Evolutionary conservation across 768 basidiomycete species (phyloP).

Genomic region (Phanerochaete sordida): DNA sequence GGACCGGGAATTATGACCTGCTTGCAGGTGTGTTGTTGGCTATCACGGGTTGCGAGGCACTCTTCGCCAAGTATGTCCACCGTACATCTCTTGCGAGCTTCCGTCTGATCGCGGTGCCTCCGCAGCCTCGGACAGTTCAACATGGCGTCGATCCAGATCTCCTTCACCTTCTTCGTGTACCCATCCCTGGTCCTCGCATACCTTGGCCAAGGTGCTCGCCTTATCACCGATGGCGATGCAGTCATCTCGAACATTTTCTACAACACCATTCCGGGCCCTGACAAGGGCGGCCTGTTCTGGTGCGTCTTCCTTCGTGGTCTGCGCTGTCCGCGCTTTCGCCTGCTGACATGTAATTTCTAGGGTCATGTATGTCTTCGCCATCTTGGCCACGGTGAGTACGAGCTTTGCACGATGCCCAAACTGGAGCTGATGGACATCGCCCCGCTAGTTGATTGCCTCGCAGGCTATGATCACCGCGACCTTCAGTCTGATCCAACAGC

Average conservation of each 20-base stretch:
- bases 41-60: slow-evolving; percentile 67
- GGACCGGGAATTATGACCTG: slow-evolving; percentile 56
- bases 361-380: slow-evolving; percentile 58
- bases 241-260: slow-evolving; percentile 61
- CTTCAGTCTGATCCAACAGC: slow-evolving; percentile 60
- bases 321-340: neutral
- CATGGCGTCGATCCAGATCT: slow-evolving; percentile 34
- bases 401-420: too few species aligned
- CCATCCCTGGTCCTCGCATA: slow-evolving; percentile 62
- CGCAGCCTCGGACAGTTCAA: slow-evolving; percentile 66
- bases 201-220: slow-evolving; percentile 68
- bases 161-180: slow-evolving; percentile 53
- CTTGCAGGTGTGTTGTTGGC: slow-evolving; percentile 63
- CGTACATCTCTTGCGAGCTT: neutral
- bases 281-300: slow-evolving; percentile 58
- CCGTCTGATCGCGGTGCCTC: neutral
- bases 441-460: slow-evolving; percentile 53
- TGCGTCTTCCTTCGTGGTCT: slow-evolving; percentile 16
- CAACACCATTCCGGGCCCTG: slow-evolving; percentile 55
- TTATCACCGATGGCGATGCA: slow-evolving; percentile 46
- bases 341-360: slow-evolving; percentile 25
- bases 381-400: slow-evolving; percentile 62
- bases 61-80: slow-evolving; percentile 58
- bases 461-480: slow-evolving; percentile 71
- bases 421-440: too few species aligned